Evolutionary conservation across 2,329 filamentous ascomycete species (phyloP).

Genomic region (Monilinia aucupariae): DNA sequence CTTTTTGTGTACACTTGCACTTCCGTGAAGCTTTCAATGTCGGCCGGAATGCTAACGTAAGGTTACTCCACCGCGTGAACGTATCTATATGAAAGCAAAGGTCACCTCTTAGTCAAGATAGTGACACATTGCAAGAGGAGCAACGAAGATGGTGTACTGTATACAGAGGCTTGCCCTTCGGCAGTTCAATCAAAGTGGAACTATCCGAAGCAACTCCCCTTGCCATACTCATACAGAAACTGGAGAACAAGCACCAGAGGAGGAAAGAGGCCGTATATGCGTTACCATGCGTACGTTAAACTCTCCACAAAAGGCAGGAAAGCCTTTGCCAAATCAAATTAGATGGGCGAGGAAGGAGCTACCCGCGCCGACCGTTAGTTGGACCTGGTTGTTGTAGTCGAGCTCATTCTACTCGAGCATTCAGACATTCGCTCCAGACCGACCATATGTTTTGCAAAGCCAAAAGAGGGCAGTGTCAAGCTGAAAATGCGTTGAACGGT

Average conservation of each 20-base stretch:
- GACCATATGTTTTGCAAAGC: slow-evolving; percentile 8
- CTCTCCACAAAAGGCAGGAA: slow-evolving; percentile 5
- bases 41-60: background rate
- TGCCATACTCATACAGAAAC: background rate
- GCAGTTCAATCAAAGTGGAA: slow-evolving; percentile 2
- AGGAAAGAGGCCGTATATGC: slow-evolving; percentile 6
- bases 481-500: background rate
- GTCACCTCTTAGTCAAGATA: background rate
- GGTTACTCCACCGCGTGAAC: background rate
- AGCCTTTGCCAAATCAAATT: background rate
- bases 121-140: background rate
- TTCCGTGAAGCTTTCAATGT: background rate
- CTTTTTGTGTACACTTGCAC: background rate
- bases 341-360: slow-evolving; percentile 2
- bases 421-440: background rate
- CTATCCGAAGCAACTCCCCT: background rate
- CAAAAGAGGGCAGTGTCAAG: background rate
- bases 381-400: background rate
- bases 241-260: background rate
- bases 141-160: slow-evolving; percentile 4
- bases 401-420: slow-evolving; percentile 11
- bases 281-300: background rate
- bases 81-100: background rate
- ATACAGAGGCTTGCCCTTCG: background rate
- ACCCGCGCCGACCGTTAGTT: slow-evolving; percentile 1